Evolutionary conservation across 371 early-diverging fungal species (phyloP), one percentile per base, ranked within the genome.

Genomic region (Rhizopus arrhizus): DNA sequence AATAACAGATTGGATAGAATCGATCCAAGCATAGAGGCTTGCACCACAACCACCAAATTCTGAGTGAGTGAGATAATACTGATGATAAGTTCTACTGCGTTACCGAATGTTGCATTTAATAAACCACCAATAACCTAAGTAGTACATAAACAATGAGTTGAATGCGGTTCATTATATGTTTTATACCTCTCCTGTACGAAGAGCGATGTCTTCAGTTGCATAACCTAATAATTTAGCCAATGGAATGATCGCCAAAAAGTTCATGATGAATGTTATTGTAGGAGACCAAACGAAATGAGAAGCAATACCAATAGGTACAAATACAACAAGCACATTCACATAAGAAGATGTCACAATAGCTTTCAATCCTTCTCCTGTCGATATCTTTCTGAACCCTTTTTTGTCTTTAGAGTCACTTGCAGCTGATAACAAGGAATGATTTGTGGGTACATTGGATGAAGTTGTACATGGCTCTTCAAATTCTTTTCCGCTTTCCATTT

Each of bases 201-300:
- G 66, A 2, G 90, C 82, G 54, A 92, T 75, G 62, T 90, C 86
- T 69, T 88, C 88, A 12, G 87, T 87, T 8, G 72, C 79, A 68
- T 68, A 79, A 1, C 79, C 79, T 8, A 79, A 54, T 15, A 79
- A 46, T 53, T 91, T 92, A 29, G 95, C 95, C 36, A 95, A 71
- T 4, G 95, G 95, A 16, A 97, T 68, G 54, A 97, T 91, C 12
- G 95, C 94, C 33, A 94, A 77, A 51, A 95, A 94, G 77, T 97
- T 97, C 59, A 94, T 73, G 15, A 85, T 56, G 64, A 96, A 96
- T 2, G 84, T 78, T 0, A 84, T 64, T 4, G 86, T 81, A 7
- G 85, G 80, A 4, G 79, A 68, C 86, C 91, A 92, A 8, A 81
- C 72, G 29, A 82, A 70, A 53, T 80, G 77, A 45, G 89, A 77